Evolutionary conservation across 2,329 filamentous ascomycete species (phyloP).

Genomic region (Boeremia lycopersici): DNA sequence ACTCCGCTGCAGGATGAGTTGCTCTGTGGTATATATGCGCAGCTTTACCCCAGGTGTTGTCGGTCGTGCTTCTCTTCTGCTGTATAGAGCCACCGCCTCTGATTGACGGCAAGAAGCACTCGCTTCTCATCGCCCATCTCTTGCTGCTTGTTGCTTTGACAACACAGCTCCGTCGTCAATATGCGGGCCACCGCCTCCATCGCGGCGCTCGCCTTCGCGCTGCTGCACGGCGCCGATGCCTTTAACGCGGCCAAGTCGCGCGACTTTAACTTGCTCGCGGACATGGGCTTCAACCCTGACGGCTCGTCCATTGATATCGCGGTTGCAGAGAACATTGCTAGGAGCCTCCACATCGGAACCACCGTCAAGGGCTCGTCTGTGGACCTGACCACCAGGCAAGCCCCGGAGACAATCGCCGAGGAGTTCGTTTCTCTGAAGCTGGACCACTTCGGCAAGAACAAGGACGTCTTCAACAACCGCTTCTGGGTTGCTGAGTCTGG

Average conservation of each 20-base stretch:
- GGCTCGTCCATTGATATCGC: conserved; percentile 32
- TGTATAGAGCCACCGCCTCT: conserved; percentile 4
- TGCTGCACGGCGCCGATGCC: conserved; percentile 30
- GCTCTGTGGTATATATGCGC: conserved; percentile 11
- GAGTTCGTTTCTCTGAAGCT: conserved; percentile 47
- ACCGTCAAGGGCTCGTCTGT: background rate
- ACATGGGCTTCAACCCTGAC: conserved; percentile 42
- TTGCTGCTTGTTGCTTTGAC: background rate
- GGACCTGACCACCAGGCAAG: conserved; percentile 4
- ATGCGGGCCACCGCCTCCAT: conserved; percentile 34
- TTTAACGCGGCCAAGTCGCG: conserved; percentile 29
- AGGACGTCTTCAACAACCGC: conserved; percentile 44
- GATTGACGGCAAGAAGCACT: background rate
- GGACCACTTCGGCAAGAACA: conserved; percentile 43
- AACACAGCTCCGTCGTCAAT: conserved; percentile 1
- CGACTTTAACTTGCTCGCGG: conserved; percentile 34
- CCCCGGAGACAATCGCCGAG: conserved; percentile 24
- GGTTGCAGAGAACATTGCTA: conserved; percentile 1
- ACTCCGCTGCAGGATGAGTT: background rate
- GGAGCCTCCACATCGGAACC: conserved; percentile 18
- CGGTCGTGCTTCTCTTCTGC: conserved; percentile 6
- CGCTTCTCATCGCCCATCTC: background rate
- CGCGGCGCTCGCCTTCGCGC: conserved; percentile 34
- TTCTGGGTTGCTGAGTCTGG: conserved; percentile 44
- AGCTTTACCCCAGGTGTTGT: background rate